phyloP scores from a whole-genome alignment of 805 yeast genomes.

The Jamesozyma hellenica region DNA sequence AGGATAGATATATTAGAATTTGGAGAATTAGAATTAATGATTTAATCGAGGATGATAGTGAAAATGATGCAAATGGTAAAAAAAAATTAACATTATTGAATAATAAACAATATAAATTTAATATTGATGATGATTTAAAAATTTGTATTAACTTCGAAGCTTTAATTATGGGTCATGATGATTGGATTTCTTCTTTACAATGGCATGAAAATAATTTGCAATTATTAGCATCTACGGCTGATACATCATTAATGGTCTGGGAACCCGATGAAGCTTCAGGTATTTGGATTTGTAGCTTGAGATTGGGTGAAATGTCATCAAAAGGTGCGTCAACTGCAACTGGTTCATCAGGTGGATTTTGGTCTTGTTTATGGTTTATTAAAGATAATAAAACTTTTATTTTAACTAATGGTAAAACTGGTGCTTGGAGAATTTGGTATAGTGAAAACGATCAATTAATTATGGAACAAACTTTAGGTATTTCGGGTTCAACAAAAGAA shows the following conservation, averaged over 20 bases:
- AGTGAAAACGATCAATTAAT: conserved; percentile 17
- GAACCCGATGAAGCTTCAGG: conserved; percentile 79
- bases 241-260: conserved; percentile 90
- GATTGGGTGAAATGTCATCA: conserved; percentile 86
- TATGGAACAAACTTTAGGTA: conserved; percentile 43
- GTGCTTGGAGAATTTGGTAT: conserved; percentile 78
- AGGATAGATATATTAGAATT: conserved; percentile 81
- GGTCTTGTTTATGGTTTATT: conserved; percentile 62
- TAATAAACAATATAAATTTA: conserved; percentile 63
- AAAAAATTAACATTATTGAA: conserved; percentile 44
- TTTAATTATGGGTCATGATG: conserved; percentile 94
- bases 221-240: conserved; percentile 81
- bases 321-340: conserved; percentile 98
- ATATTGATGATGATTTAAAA: conserved; percentile 26
- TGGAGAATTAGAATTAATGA: conserved; percentile 67
- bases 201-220: conserved; percentile 60
- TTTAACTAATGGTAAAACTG: conserved; percentile 82
- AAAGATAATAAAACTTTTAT: conserved; percentile 38
- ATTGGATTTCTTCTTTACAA: conserved; percentile 78
- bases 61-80: conserved; percentile 24
- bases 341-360: conserved; percentile 76
- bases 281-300: conserved; percentile 71
- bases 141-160: conserved; percentile 79
- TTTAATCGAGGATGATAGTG: conserved; percentile 46
- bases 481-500: conserved; percentile 67